Conservation (phyloP, 257 asterid genomes). For the Forsythia viridissima region DNA sequence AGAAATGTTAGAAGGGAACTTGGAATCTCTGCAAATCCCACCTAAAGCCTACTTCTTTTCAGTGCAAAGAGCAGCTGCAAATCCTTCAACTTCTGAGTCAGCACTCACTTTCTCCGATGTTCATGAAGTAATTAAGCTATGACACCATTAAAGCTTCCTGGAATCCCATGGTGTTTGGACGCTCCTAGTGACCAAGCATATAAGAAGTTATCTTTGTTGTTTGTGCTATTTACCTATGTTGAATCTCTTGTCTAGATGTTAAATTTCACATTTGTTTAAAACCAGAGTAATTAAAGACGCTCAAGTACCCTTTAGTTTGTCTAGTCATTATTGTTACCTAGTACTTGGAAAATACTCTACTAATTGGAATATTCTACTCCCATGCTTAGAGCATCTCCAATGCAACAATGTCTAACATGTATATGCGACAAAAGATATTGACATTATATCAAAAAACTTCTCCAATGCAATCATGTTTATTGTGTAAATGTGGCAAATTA, state of each 20-base stretch:
- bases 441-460: too few species aligned
- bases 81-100: slow-evolving; percentile 2
- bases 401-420: too few species aligned
- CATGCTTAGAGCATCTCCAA: too few species aligned
- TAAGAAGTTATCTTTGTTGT: background rate
- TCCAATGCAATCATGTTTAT: too few species aligned
- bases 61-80: background rate
- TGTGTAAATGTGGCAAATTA: too few species aligned
- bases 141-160: background rate
- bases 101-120: background rate
- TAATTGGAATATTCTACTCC: too few species aligned
- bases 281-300: background rate
- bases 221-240: background rate
- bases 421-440: too few species aligned
- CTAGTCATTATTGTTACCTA: too few species aligned
- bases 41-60: slow-evolving; percentile 28
- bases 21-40: slow-evolving; percentile 26
- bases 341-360: background rate
- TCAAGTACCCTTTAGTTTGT: background rate
- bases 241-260: background rate
- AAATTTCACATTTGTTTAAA: background rate
- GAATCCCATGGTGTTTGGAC: too few species aligned
- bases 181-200: too few species aligned
- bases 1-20: slow-evolving; percentile 34
- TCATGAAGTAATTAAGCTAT: background rate